Evolutionary conservation across 371 early-diverging fungal genomes (phyloP), one percentile per base, ranked within the genome.

Genomic region (Conidiobolus incongruus): DNA sequence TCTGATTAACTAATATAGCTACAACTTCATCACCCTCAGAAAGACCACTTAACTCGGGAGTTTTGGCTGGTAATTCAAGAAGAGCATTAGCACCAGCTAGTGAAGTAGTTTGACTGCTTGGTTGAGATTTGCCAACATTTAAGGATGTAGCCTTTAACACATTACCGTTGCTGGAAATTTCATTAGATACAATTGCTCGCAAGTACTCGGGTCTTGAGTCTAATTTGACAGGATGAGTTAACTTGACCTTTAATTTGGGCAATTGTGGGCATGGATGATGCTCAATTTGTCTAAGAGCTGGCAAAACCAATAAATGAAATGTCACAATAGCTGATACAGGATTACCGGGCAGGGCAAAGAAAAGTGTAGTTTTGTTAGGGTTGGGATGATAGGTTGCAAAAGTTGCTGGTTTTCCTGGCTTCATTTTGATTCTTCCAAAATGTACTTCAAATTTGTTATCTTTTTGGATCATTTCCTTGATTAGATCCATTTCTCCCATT

Each of bases 381-480:
- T 29, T 29, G 1, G 38, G 19, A 2, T 69, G 58, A 13, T 80
- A 47, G 1, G 81, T 77, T 2, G 87, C 90, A 63, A 92, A 92
- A 8, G 89, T 90, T 0, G 86, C 84, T 7, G 93, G 93, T 61
- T 89, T 89, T 19, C 83, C 87, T 19, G 94, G 94, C 53, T 89
- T 90, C 77, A 93, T 77, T 42, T 62, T 49, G n/a, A 93, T 77
- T 2, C 91, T 67, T 0, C 91, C 91, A 64, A 93, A 89, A 43
- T 77, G 76, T 21, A 89, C 68, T 0, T 52, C 66, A 3, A 82
- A 91, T 3, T 67, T 68, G 12, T 87, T 47, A 15, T 64, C 65
- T 40, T 74, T 72, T 47, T 83, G 83, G 10, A 90, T 52, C 0
- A 82, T 75, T 1, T 84, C 75, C 47, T 89, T 89, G 47, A 93